Conservation (phyloP, 352 stramenopile species). For the Pythium utonaiense region DNA sequence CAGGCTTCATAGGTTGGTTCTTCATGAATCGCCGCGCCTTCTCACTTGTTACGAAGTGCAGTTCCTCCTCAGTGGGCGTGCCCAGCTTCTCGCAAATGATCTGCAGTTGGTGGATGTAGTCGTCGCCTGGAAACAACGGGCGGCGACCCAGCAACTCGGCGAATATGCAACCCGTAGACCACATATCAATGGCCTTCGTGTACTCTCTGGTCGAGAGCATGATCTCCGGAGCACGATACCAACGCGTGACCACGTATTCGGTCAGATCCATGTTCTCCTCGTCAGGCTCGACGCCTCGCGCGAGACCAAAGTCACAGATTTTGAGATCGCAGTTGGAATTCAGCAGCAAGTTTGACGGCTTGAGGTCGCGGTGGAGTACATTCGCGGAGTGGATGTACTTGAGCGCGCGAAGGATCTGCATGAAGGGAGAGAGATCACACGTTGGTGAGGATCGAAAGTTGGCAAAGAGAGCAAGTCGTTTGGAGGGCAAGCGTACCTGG, state of each 20-base stretch:
- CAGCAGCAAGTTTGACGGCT: slow-evolving; percentile 97
- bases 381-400: slow-evolving; percentile 94
- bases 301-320: slow-evolving; percentile 91
- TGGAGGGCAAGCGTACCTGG: slow-evolving; percentile 38
- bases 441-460: not conserved
- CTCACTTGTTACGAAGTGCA: slow-evolving; percentile 92
- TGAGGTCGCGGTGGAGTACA: slow-evolving; percentile 96
- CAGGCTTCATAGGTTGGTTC: slow-evolving; percentile 69
- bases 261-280: slow-evolving; percentile 90
- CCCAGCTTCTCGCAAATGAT: slow-evolving; percentile 93
- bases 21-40: slow-evolving; percentile 86
- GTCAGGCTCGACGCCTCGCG: slow-evolving; percentile 73
- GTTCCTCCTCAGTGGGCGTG: slow-evolving; percentile 79
- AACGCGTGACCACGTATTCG: slow-evolving; percentile 93
- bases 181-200: slow-evolving; percentile 96
- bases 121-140: slow-evolving; percentile 92
- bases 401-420: slow-evolving; percentile 93
- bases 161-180: slow-evolving; percentile 93
- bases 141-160: slow-evolving; percentile 89
- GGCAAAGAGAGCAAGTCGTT: not conserved
- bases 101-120: slow-evolving; percentile 99
- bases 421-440: not conserved
- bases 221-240: slow-evolving; percentile 93
- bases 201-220: slow-evolving; percentile 97
- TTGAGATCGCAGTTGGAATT: slow-evolving; percentile 93